Evolutionary conservation across 148 eudicot species (phyloP).

Genomic region (Spergularia bocconei): DNA sequence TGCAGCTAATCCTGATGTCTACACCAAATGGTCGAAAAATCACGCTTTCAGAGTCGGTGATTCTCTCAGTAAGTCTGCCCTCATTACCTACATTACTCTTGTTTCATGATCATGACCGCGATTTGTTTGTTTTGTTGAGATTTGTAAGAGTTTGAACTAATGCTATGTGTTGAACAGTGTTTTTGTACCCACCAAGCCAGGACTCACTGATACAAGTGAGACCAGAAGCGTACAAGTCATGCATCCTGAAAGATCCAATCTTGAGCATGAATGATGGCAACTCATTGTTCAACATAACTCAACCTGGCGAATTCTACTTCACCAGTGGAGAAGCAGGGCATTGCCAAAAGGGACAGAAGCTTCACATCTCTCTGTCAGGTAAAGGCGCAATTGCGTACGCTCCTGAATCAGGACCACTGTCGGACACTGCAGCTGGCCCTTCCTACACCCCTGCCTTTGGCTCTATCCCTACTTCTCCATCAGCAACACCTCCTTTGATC

Average conservation of each 20-base stretch:
- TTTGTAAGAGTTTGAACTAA: too few relatives aligned
- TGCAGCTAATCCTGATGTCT: constrained; percentile 49
- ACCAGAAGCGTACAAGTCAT: constrained; percentile 45
- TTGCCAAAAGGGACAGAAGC: constrained; percentile 70
- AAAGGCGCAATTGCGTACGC: constrained; percentile 42
- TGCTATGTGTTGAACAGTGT: constrained; percentile 46
- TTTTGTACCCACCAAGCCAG: constrained; percentile 90
- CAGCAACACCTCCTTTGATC: constrained; percentile 35
- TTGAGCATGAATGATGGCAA: constrained; percentile 78
- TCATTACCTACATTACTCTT: background rate
- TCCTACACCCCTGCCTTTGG: constrained; percentile 62
- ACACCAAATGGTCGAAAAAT: constrained; percentile 58
- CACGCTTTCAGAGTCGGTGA: constrained; percentile 59
- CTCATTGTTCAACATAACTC: constrained; percentile 68
- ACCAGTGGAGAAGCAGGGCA: constrained; percentile 66
- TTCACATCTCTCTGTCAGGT: constrained; percentile 58
- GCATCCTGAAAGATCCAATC: constrained; percentile 75
- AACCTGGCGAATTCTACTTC: constrained; percentile 65
- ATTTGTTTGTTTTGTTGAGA: too few relatives aligned
- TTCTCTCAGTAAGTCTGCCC: constrained; percentile 64
- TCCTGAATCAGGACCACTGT: constrained; percentile 32
- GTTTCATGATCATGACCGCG: too few relatives aligned
- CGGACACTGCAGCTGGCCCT: constrained; percentile 40
- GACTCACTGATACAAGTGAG: constrained; percentile 85
- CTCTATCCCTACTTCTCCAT: constrained; percentile 54